Conservation (phyloP, 169 alveolate species). For the Cytauxzoon felis region DNA sequence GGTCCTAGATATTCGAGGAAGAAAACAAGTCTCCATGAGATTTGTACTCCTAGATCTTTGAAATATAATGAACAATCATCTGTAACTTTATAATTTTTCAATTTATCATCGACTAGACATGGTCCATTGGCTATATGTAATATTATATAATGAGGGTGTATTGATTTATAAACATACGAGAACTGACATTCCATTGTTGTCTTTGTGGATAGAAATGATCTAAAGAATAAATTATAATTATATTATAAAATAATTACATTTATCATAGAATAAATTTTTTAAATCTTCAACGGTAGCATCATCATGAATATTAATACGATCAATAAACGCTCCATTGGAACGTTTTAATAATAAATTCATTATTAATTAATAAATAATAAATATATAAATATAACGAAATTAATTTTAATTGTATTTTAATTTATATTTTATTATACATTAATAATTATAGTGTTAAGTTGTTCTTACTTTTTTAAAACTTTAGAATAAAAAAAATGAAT, state of each 20-base stretch:
- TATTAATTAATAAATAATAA: conserved; percentile 16
- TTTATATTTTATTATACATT: too few relatives aligned
- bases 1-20: conserved; percentile 97
- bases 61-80: conserved; percentile 76
- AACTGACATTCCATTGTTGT: conserved; percentile 74
- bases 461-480: too few relatives aligned
- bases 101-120: conserved; percentile 21
- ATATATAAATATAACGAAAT: too few relatives aligned
- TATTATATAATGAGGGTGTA: not conserved
- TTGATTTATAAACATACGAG: conserved; percentile 38
- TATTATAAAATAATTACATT: conserved; percentile 44
- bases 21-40: conserved; percentile 94
- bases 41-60: conserved; percentile 89
- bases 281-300: conserved; percentile 70
- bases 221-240: not conserved
- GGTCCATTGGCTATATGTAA: conserved; percentile 58
- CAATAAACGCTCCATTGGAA: conserved; percentile 71
- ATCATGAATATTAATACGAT: conserved; percentile 61
- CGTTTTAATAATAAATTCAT: conserved; percentile 67
- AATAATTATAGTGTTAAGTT: too few relatives aligned
- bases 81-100: conserved; percentile 64
- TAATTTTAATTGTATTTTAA: too few relatives aligned
- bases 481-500: too few relatives aligned
- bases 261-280: conserved; percentile 58
- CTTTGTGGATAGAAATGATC: conserved; percentile 81